Evolutionary conservation across 495 filamentous ascomycete genomes (phyloP), one percentile per base, ranked within the genome.

Genomic region (Recurvomyces mirabilis): DNA sequence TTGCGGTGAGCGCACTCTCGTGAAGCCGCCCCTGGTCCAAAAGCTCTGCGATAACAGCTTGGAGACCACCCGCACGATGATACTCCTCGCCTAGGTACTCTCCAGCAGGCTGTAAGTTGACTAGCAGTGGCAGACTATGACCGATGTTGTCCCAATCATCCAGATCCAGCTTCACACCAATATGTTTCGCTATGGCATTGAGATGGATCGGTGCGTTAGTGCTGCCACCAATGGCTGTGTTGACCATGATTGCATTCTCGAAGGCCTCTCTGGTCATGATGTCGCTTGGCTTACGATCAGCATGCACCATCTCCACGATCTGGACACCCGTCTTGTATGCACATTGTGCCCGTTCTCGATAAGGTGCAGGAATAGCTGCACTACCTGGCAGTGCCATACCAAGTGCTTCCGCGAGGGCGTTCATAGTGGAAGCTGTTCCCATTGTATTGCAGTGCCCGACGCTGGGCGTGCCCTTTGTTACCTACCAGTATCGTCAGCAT

Each of bases 351-450:
- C 71, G 53, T 45, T 74, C 65, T 10, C 69, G 63, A 43, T 74
- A 73, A 10, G 68, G 65, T 5, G 71, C 72, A 5, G 72, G 72
- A 5, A 74, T 73, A 9, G 69, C 69, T 1, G 72, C 67, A 13
- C 70, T 73, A 9, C 69, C 70, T 5, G 72, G 71, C 1, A 75
- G 61, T 1, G 71, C 70, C 72, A 75, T 75, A 14, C 72, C 72
- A 0, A 75, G 60, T 2, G 72, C 69, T 53, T 74, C 72, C 32
- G 69, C 68, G 0, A 74, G 61, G 2, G 71, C 70, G 46, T 74
- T 73, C 71, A 75, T 75, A 0, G 72, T 75, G 5, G 70, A 74
- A 13, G 72, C 72, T 15, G 71, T 75, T 36, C 71, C 71, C 71
- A 75, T 74, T 9, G 70, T 74, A 43, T 74, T 74, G 50, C 72